Percentiles rank a stretch among this genome's conserved stretches.
Evolutionary conservation across 2,329 filamentous ascomycete genomes (phyloP).

Genomic region (Tolypocladium sp.): DNA sequence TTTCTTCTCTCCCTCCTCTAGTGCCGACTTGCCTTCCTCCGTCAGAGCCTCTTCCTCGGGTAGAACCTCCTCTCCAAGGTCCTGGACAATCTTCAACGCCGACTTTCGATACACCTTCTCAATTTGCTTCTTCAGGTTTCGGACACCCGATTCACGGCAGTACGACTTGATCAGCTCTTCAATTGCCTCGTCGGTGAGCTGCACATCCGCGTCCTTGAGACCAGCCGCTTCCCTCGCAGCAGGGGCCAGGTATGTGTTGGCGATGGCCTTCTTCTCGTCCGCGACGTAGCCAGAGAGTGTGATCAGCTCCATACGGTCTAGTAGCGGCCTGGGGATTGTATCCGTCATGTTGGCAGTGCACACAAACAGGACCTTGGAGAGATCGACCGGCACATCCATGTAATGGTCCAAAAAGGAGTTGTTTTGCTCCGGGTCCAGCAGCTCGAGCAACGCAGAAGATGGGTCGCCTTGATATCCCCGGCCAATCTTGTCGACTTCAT

Average conservation of each 20-base stretch:
- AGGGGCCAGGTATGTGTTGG: slow-evolving; percentile 83
- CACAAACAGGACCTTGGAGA: slow-evolving; percentile 96
- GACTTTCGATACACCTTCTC: slow-evolving; percentile 98
- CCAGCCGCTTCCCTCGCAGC: slow-evolving; percentile 92
- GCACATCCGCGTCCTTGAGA: slow-evolving; percentile 82
- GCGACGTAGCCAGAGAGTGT: slow-evolving; percentile 92
- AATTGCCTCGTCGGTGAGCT: slow-evolving; percentile 77
- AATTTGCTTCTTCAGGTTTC: slow-evolving; percentile 98
- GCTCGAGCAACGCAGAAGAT: slow-evolving; percentile 82
- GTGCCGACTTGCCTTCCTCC: slow-evolving; percentile 72
- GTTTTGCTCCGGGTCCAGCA: slow-evolving; percentile 96
- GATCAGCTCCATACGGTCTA: slow-evolving; percentile 98
- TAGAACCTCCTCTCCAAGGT: slow-evolving; percentile 77
- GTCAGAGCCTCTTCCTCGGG: slow-evolving; percentile 77
- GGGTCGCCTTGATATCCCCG: slow-evolving; percentile 95
- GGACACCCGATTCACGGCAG: slow-evolving; percentile 91
- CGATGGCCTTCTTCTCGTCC: slow-evolving; percentile 98
- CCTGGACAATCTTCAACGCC: slow-evolving; percentile 92
- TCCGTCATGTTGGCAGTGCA: slow-evolving; percentile 99
- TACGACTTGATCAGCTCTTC: slow-evolving; percentile 98
- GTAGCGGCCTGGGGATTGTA: slow-evolving; percentile 85
- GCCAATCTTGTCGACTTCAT: slow-evolving; percentile 97
- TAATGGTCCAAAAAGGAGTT: slow-evolving; percentile 96
- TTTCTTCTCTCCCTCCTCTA: slow-evolving; percentile 63
- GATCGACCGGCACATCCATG: slow-evolving; percentile 93